phyloP scores from a whole-genome alignment of 805 yeast genomes.

The Yarrowia porcina region DNA sequence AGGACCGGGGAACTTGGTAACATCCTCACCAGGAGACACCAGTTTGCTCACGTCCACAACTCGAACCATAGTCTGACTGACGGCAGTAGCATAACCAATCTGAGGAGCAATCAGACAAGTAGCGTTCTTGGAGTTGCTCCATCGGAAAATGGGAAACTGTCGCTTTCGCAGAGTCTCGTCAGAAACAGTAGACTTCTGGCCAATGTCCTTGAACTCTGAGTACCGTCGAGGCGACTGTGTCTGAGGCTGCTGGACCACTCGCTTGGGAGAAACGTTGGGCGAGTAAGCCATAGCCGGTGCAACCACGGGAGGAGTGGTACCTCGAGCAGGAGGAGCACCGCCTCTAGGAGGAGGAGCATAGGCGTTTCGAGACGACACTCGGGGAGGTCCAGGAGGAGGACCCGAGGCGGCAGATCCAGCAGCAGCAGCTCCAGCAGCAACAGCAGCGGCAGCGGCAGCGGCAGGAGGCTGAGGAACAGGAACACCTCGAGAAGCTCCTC shows the following conservation, averaged over 20 bases:
- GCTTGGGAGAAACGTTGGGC: conserved; percentile 21
- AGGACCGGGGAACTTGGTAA: conserved; percentile 62
- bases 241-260: not conserved
- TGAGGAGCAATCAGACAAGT: conserved; percentile 47
- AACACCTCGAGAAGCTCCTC: not conserved
- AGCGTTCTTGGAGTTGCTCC: conserved; percentile 51
- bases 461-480: conserved; percentile 8
- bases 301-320: conserved; percentile 10
- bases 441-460: not conserved
- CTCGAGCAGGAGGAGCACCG: conserved; percentile 11
- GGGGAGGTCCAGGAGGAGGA: conserved; percentile 12
- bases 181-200: not conserved
- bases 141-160: conserved; percentile 75
- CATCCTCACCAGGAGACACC: conserved; percentile 35
- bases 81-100: conserved; percentile 38
- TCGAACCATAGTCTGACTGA: conserved; percentile 36
- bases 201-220: conserved; percentile 21
- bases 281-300: not conserved
- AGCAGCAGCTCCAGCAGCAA: conserved; percentile 7
- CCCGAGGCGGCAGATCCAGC: not conserved
- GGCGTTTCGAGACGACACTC: conserved; percentile 16
- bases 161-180: conserved; percentile 49
- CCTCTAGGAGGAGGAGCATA: conserved; percentile 18
- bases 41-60: conserved; percentile 35
- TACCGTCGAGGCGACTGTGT: conserved; percentile 6